Percentiles rank a stretch among this genome's conserved stretches.
These are phyloP conservation scores for Rubus idaeus DNA, from an alignment of 306 rosid species.

Conservation along the genomic window DNA sequence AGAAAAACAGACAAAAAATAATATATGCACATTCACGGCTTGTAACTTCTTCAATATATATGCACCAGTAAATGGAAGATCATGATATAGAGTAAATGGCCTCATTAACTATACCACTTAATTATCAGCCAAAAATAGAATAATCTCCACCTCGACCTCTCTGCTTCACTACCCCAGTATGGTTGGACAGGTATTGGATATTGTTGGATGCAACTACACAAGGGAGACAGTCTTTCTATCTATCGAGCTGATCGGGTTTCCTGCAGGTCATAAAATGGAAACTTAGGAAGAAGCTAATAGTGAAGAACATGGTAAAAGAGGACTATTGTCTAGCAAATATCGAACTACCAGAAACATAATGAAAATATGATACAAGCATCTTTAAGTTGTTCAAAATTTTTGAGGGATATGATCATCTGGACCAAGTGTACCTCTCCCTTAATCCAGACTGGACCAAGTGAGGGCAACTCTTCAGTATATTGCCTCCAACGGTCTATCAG, in stretches of 20 bases:
- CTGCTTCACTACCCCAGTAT: constrained; percentile 32
- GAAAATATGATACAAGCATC: not conserved
- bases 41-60: constrained; percentile 19
- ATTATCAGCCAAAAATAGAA: constrained; percentile 18
- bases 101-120: constrained; percentile 27
- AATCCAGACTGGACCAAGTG: not conserved
- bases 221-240: constrained; percentile 50
- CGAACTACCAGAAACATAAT: not conserved
- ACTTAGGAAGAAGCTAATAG: constrained; percentile 3
- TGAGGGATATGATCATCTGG: not conserved
- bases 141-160: constrained; percentile 53
- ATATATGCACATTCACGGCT: constrained; percentile 42
- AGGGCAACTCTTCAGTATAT: not conserved
- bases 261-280: constrained; percentile 36
- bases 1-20: constrained; percentile 15
- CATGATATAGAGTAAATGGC: constrained; percentile 32
- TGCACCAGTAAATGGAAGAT: constrained; percentile 23
- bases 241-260: constrained; percentile 68
- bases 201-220: constrained; percentile 40
- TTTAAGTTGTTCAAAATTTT: not conserved
- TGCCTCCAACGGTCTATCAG: not conserved
- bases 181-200: constrained; percentile 38
- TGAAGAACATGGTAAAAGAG: not conserved
- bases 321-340: not conserved
- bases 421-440: not conserved